Evolutionary conservation across 768 basidiomycete genomes (phyloP), one percentile per base, ranked within the genome.

Genomic region (button mushroom (Agaricus bisporus)): DNA sequence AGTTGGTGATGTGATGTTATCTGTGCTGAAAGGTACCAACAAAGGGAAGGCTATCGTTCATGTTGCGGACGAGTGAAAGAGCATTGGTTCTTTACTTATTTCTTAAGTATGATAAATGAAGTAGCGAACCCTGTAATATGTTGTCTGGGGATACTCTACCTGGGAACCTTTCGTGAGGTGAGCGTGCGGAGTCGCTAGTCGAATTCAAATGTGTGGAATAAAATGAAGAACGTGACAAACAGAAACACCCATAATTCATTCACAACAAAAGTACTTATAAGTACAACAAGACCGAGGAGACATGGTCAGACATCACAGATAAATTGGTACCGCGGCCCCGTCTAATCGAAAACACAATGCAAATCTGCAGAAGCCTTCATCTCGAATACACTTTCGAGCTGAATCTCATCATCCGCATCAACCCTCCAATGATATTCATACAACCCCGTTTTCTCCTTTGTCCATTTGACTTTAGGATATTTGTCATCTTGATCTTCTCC

Each of bases 381-480:
- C 54, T 82, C 81, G 76, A 80, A 84, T 55, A 75, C 68, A 1
- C 77, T 70, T 48, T 75, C 69, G 14, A 84, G 58, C 10, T 62
- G 63, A 15, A 77, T 64, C 59, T 72, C 73, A 51, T 66, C 68
- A 12, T 74, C 76, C 14, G 68, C 70, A 6, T 66, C 72, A 28
- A 82, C 64, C 22, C 64, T 70, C 64, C 73, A 70, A 53, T 65
- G 67, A 81, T 81, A 85, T 62, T 81, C 79, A 59, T 78, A 77
- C 54, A 70, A 70, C 1, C 83, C 83, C 42, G 81, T 76, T 66
- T 78, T 77, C 66, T 76, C 73, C 1, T 76, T 79, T 3, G 73
- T 73, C 54, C 74, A 75, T 49, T 72, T 73, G 47, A 69, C 70
- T 59, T 76, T 72, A 1, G 68, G 68, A 6, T 64, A 56, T 42